These are phyloP conservation scores for Forsythia viridissima DNA, from an alignment of 257 asterid species.

Conservation along the genomic window DNA sequence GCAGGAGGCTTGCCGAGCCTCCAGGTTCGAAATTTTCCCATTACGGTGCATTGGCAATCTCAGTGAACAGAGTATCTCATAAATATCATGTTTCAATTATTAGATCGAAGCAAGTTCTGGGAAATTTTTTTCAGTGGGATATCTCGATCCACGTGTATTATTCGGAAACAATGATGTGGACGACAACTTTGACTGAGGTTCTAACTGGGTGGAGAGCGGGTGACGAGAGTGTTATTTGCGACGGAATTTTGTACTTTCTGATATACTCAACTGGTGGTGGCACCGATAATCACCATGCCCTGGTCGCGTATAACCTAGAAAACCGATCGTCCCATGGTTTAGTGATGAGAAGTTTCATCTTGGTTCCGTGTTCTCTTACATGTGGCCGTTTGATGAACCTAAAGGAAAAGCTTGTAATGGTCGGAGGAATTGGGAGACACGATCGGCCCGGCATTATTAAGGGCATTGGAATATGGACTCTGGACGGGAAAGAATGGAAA, in stretches of 20 bases:
- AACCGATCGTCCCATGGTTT: conserved; percentile 40
- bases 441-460: conserved; percentile 84
- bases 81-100: conserved; percentile 56
- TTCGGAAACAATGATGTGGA: conserved; percentile 65
- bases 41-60: conserved; percentile 74
- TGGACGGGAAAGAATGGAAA: conserved; percentile 75
- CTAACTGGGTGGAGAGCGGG: conserved; percentile 92
- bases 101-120: conserved; percentile 85
- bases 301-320: conserved; percentile 53
- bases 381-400: conserved; percentile 94
- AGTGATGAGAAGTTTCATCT: conserved; percentile 61
- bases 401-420: conserved; percentile 78
- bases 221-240: conserved; percentile 86
- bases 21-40: conserved; percentile 71
- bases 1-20: conserved; percentile 53
- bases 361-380: conserved; percentile 83
- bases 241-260: conserved; percentile 71
- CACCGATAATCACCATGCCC: conserved; percentile 67
- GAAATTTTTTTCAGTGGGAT: conserved; percentile 78
- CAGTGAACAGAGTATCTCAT: conserved; percentile 44
- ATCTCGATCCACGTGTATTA: conserved; percentile 72
- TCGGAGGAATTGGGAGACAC: conserved; percentile 85
- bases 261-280: conserved; percentile 70
- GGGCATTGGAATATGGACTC: conserved; percentile 87
- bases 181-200: conserved; percentile 55